Percentiles rank a stretch among this genome's conserved stretches.
These are phyloP conservation scores for Mycena epipterygia DNA, from an alignment of 768 basidiomycete species.

Conservation along the genomic window DNA sequence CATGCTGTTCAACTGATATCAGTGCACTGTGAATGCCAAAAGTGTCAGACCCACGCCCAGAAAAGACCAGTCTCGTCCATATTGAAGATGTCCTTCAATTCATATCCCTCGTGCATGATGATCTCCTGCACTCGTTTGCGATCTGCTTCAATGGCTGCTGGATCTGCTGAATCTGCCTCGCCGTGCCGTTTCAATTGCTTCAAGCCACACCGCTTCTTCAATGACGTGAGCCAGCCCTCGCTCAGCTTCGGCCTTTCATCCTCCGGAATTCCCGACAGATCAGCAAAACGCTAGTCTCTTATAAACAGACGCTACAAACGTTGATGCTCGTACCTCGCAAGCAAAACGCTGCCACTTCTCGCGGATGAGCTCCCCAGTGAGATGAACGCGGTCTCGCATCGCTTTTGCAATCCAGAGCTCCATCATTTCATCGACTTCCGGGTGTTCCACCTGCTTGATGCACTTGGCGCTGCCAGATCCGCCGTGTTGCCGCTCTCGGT, in stretches of 20 bases:
- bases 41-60: constrained; percentile 44
- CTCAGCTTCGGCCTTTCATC: constrained; percentile 50
- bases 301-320: no score
- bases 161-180: constrained; percentile 48
- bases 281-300: not conserved
- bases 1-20: constrained; percentile 4
- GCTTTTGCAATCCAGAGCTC: constrained; percentile 53
- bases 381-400: constrained; percentile 42
- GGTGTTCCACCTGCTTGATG: constrained; percentile 46
- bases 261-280: constrained; percentile 45
- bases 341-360: constrained; percentile 44
- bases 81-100: constrained; percentile 50
- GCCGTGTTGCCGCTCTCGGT: not conserved
- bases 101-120: constrained; percentile 44
- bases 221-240: constrained; percentile 49
- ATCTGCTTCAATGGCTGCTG: constrained; percentile 42
- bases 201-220: constrained; percentile 44
- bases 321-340: no score
- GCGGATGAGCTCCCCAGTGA: constrained; percentile 50
- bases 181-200: constrained; percentile 46
- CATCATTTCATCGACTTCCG: constrained; percentile 51
- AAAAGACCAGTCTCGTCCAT: constrained; percentile 52
- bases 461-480: constrained; percentile 39
- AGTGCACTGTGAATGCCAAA: not conserved
- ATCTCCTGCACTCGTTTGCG: constrained; percentile 40